These are phyloP conservation scores for Linderina pennispora DNA, from an alignment of 192 early-diverging fungal species.

Conservation along the genomic window DNA sequence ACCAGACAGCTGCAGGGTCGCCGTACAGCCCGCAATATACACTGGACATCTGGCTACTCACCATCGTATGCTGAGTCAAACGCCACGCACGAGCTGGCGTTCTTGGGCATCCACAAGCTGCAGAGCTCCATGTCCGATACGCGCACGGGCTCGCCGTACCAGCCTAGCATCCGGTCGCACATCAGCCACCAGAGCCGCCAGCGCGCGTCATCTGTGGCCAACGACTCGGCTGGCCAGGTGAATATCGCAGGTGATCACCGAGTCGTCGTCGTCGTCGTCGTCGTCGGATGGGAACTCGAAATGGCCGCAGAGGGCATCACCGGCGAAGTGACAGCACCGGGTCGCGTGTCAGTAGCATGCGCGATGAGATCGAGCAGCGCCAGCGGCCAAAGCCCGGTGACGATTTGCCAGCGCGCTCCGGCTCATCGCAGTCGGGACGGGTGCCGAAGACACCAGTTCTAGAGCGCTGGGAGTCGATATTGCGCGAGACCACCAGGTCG, in stretches of 20 bases:
- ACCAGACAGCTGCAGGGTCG: slow-evolving; percentile 23
- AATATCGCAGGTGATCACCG: background rate
- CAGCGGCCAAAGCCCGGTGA: too few species aligned
- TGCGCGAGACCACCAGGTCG: slow-evolving; percentile 8
- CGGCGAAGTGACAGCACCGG: slow-evolving; percentile 33
- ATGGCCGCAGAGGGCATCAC: slow-evolving; percentile 1
- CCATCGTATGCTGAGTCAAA: slow-evolving; percentile 43
- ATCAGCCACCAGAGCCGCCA: background rate
- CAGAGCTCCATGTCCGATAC: too few species aligned
- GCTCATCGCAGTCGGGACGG: too few species aligned
- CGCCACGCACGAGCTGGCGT: slow-evolving; percentile 38
- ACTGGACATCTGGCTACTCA: slow-evolving; percentile 36
- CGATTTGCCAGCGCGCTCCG: too few species aligned
- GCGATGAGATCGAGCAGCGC: slow-evolving; percentile 33
- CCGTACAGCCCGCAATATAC: slow-evolving; percentile 33
- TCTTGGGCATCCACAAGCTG: slow-evolving; percentile 35
- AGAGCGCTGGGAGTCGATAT: slow-evolving; percentile 9
- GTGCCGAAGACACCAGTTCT: slow-evolving; percentile 4
- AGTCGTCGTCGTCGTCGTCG: background rate
- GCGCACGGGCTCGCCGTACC: slow-evolving; percentile 32
- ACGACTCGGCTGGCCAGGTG: background rate
- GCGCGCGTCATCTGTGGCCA: slow-evolving; percentile 15
- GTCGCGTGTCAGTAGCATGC: slow-evolving; percentile 43
- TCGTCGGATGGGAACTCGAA: background rate
- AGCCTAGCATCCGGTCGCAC: slow-evolving; percentile 14